Conservation (phyloP, 306 rosid species). For the Prunus mira region DNA sequence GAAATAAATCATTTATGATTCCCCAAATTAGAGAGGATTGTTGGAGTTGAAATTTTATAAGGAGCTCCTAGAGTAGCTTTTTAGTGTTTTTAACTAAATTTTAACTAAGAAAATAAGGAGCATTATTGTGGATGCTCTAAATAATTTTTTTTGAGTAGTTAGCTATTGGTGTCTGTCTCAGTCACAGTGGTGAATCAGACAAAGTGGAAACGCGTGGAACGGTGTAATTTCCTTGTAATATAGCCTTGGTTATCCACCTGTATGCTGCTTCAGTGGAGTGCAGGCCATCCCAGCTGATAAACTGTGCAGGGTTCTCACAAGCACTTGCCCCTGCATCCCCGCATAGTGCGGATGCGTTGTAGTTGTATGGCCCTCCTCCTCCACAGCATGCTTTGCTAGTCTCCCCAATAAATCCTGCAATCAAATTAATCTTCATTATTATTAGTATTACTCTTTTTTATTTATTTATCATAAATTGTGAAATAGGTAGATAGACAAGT, state of each 20-base stretch:
- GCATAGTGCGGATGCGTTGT: conserved; percentile 7
- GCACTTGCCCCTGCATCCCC: neutral
- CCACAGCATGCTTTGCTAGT: conserved; percentile 10
- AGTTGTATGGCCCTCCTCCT: conserved; percentile 15
- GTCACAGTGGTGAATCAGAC: neutral
- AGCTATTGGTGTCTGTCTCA: neutral
- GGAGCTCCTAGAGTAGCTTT: no score
- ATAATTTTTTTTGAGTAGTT: no score
- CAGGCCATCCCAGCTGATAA: conserved; percentile 11
- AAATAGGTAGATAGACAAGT: neutral
- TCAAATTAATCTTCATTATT: neutral
- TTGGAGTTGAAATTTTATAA: no score
- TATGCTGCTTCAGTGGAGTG: conserved; percentile 16
- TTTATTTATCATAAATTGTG: neutral
- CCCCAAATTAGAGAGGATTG: no score
- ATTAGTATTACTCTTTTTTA: no score
- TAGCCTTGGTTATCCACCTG: neutral
- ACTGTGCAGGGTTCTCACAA: conserved; percentile 7
- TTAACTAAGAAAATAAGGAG: no score
- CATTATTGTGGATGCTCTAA: no score
- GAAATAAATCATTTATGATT: no score
- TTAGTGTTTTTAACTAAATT: no score
- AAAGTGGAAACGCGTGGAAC: neutral
- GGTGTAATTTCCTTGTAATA: neutral
- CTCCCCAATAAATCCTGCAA: conserved; percentile 5